Conservation (phyloP, 2,329 filamentous ascomycete species). For the Sclerotinia spermophila region DNA sequence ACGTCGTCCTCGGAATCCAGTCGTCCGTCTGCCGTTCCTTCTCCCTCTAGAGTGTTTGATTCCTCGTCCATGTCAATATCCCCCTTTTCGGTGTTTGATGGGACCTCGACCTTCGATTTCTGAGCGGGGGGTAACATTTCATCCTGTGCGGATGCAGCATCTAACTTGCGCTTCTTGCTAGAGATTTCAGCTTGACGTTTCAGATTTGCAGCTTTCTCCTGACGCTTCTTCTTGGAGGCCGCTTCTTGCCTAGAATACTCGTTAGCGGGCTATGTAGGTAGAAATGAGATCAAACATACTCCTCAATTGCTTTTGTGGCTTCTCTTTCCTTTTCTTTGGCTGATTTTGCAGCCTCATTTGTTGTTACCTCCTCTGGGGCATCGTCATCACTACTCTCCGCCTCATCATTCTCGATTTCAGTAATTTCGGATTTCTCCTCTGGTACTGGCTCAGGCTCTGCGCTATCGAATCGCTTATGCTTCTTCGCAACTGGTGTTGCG, state of each 20-base stretch:
- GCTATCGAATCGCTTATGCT: constrained; percentile 31
- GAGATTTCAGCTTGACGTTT: constrained; percentile 30
- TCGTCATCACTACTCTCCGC: constrained; percentile 35
- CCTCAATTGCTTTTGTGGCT: constrained; percentile 32
- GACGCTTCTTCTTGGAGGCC: constrained; percentile 32
- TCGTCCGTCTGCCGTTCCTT: constrained; percentile 14
- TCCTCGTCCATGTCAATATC: constrained; percentile 14
- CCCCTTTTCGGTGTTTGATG: neutral
- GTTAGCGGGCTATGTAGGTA: constrained; percentile 16
- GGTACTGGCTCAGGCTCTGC: constrained; percentile 25
- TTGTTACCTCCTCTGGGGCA: constrained; percentile 34
- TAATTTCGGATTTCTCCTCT: neutral
- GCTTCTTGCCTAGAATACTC: constrained; percentile 27
- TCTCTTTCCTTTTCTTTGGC: constrained; percentile 26
- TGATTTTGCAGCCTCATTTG: constrained; percentile 28
- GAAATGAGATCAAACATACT: constrained; percentile 24
- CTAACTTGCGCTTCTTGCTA: constrained; percentile 30
- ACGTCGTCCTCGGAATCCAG: constrained; percentile 11
- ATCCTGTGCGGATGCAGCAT: constrained; percentile 13
- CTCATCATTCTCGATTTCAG: constrained; percentile 9
- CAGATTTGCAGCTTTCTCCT: constrained; percentile 30
- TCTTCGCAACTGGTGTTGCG: constrained; percentile 13
- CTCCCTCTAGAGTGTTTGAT: constrained; percentile 15
- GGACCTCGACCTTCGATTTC: constrained; percentile 11
- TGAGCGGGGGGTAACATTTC: constrained; percentile 12